Evolutionary conservation across 768 basidiomycete genomes (phyloP).

Genomic region (Rhodotorula taiwanensis): DNA sequence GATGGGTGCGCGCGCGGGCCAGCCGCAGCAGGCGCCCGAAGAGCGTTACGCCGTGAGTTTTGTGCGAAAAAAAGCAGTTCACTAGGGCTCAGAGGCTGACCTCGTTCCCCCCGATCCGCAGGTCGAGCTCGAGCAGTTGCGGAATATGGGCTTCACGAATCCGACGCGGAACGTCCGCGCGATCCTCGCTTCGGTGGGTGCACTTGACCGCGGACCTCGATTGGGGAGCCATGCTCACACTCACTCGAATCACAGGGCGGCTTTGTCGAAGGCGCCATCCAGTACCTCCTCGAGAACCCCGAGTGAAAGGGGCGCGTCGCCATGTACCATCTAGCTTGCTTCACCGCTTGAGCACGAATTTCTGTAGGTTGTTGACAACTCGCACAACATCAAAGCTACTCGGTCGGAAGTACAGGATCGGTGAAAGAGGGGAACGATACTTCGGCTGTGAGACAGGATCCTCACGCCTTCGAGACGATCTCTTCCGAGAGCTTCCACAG

Average conservation of each 20-base stretch:
- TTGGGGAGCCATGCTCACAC: too few species aligned
- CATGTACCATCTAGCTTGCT: too few species aligned
- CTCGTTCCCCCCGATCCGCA: constrained; percentile 40
- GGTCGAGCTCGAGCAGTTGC: constrained; percentile 60
- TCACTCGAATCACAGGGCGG: background rate
- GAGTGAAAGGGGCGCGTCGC: background rate
- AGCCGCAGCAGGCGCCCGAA: constrained; percentile 56
- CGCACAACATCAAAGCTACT: too few species aligned
- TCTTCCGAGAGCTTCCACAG: constrained; percentile 38
- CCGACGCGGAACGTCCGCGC: constrained; percentile 85
- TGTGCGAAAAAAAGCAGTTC: too few species aligned
- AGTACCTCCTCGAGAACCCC: constrained; percentile 14
- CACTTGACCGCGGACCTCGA: constrained; percentile 45
- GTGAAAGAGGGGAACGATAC: too few species aligned
- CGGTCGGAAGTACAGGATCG: too few species aligned
- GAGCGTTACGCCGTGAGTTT: constrained; percentile 71
- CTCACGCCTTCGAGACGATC: too few species aligned
- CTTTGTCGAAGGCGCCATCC: constrained; percentile 11
- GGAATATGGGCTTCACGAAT: constrained; percentile 90
- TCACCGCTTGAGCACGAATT: too few species aligned
- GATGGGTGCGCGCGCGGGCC: constrained; percentile 31
- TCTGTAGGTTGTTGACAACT: too few species aligned
- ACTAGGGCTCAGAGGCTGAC: too few species aligned
- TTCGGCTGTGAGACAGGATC: too few species aligned
- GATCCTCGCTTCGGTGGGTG: constrained; percentile 87